Percentiles rank a stretch among this genome's conserved stretches.
Conservation (phyloP, 768 basidiomycete genomes). For the Daedaleopsis sinensis region DNA sequence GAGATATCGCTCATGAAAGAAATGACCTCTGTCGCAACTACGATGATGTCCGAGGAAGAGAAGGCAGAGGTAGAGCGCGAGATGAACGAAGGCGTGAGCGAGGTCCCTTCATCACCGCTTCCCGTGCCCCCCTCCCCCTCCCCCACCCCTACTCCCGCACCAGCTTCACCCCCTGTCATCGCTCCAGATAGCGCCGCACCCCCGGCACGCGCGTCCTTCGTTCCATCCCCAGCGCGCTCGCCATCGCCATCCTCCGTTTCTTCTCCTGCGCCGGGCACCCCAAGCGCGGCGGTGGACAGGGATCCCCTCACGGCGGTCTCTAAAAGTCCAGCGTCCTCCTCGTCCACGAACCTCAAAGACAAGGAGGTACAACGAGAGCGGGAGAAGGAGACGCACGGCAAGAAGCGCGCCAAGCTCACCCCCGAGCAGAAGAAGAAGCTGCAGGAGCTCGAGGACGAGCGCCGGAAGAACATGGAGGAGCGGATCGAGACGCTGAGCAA, state of each 20-base stretch:
- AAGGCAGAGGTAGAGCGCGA: conserved; percentile 84
- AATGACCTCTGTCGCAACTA: conserved; percentile 82
- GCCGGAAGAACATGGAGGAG: conserved; percentile 76
- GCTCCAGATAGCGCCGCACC: conserved; percentile 1
- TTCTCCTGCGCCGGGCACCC: conserved; percentile 5
- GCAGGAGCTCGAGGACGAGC: conserved; percentile 78
- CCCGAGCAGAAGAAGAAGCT: conserved; percentile 88
- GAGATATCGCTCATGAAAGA: conserved; percentile 97
- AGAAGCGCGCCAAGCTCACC: conserved; percentile 56
- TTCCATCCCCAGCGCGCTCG: conserved; percentile 4
- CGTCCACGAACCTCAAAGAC: conserved; percentile 26
- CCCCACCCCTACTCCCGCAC: not conserved
- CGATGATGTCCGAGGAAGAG: conserved; percentile 93
- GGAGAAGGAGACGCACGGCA: conserved; percentile 38
- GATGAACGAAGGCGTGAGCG: conserved; percentile 46
- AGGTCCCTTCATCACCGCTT: conserved; percentile 15
- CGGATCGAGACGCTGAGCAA: conserved; percentile 73
- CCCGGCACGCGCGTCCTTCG: not conserved
- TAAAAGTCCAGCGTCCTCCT: conserved; percentile 27
- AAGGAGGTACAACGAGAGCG: conserved; percentile 23
- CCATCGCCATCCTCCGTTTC: conserved; percentile 7
- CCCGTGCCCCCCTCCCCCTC: conserved; percentile 4
- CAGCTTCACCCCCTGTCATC: conserved; percentile 2
- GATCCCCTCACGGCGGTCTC: conserved; percentile 9
- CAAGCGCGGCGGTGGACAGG: not conserved